These are phyloP conservation scores for Hyaloscypha hepaticicola DNA, from an alignment of 495 filamentous ascomycete species.

Conservation along the genomic window DNA sequence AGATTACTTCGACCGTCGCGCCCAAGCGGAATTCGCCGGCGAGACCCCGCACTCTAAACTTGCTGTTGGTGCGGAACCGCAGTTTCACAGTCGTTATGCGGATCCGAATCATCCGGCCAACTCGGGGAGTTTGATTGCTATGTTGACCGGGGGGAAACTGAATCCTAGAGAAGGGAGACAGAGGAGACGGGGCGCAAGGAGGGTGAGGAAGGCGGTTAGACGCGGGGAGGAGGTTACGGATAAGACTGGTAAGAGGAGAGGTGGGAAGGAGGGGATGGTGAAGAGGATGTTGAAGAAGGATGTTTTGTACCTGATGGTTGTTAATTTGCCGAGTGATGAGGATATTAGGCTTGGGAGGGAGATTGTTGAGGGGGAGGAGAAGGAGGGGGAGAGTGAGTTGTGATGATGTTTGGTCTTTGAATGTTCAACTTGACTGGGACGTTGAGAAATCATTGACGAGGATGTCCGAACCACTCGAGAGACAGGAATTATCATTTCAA, in stretches of 20 bases:
- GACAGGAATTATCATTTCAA: too few species aligned
- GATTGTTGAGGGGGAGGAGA: not conserved
- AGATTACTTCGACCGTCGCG: slow-evolving; percentile 52
- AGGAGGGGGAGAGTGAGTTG: not conserved
- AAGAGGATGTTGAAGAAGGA: slow-evolving; percentile 36
- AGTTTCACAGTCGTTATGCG: slow-evolving; percentile 41
- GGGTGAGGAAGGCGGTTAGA: slow-evolving; percentile 5
- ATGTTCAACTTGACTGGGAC: too few species aligned
- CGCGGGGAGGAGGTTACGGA: slow-evolving; percentile 15
- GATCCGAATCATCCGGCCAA: slow-evolving; percentile 54
- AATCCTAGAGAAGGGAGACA: slow-evolving; percentile 24
- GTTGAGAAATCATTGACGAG: too few species aligned
- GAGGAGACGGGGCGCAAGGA: slow-evolving; percentile 8
- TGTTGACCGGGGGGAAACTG: slow-evolving; percentile 46
- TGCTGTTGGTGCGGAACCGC: slow-evolving; percentile 34
- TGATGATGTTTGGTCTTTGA: too few species aligned
- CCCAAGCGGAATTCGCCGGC: slow-evolving; percentile 48
- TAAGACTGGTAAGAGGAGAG: slow-evolving; percentile 9
- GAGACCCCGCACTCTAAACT: slow-evolving; percentile 20
- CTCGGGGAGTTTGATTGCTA: slow-evolving; percentile 38
- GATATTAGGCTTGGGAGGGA: slow-evolving; percentile 36
- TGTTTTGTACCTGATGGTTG: slow-evolving; percentile 52
- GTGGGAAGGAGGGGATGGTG: slow-evolving; percentile 20
- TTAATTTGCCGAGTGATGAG: slow-evolving; percentile 49
- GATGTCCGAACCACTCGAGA: too few species aligned